These are phyloP conservation scores for Jatropha multifida DNA, from an alignment of 441 rosid species.

Conservation along the genomic window DNA sequence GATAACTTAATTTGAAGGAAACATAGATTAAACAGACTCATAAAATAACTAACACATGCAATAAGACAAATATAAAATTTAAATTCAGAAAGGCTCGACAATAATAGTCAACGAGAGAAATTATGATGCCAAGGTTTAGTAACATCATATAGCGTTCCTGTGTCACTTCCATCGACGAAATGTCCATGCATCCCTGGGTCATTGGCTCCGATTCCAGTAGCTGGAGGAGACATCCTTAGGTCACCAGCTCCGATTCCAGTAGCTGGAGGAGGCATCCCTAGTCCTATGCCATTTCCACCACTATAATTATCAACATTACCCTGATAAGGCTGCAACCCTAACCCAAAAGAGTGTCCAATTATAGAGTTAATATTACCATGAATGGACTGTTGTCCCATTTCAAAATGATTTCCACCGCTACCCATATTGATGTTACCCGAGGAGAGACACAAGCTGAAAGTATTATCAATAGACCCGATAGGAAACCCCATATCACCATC, in stretches of 20 bases:
- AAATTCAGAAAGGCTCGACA: background rate
- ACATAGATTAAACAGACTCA: too few relatives aligned
- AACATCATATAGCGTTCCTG: slow-evolving; percentile 9
- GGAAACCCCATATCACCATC: background rate
- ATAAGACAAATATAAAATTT: background rate
- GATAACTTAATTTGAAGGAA: too few relatives aligned
- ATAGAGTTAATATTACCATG: background rate
- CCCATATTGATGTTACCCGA: background rate
- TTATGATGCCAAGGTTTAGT: slow-evolving; percentile 12
- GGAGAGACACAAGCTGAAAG: background rate
- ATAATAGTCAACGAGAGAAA: background rate
- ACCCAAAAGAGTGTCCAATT: slow-evolving; percentile 4
- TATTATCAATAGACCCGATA: background rate
- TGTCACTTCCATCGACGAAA: slow-evolving; percentile 9
- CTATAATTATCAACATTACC: background rate
- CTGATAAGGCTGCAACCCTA: background rate
- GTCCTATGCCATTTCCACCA: background rate
- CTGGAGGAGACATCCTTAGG: background rate
- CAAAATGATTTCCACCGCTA: background rate
- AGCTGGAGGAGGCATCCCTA: background rate
- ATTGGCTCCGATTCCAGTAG: background rate
- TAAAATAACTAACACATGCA: too few relatives aligned
- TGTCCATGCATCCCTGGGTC: slow-evolving; percentile 12
- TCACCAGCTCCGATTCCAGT: background rate
- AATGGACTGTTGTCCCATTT: background rate